Conservation (phyloP, 768 basidiomycete species). For the Termitomyces sp. region DNA sequence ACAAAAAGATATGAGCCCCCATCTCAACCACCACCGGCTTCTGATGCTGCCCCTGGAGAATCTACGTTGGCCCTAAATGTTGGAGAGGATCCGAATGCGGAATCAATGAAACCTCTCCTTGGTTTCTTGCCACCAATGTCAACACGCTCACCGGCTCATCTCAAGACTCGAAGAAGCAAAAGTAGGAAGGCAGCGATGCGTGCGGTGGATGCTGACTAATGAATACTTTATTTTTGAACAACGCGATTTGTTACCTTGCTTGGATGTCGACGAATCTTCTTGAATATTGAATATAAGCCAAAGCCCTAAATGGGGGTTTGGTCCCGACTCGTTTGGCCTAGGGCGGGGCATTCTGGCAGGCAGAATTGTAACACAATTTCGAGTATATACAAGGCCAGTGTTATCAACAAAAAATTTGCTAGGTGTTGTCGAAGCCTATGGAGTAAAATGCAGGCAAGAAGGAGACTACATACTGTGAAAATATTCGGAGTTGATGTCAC, state of each 20-base stretch:
- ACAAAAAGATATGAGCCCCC: slow-evolving; percentile 17
- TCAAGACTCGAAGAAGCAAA: slow-evolving; percentile 35
- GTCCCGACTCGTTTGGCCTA: no score
- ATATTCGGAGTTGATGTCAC: no score
- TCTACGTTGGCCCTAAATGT: slow-evolving; percentile 11
- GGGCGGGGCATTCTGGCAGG: no score
- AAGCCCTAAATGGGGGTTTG: no score
- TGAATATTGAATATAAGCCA: not conserved
- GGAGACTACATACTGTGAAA: no score
- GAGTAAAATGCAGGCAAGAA: no score
- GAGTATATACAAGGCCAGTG: no score
- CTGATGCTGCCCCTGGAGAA: slow-evolving; percentile 7
- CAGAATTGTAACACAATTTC: no score
- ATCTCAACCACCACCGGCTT: slow-evolving; percentile 6
- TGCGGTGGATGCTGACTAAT: slow-evolving; percentile 21
- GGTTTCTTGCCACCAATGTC: slow-evolving; percentile 42
- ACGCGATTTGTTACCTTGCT: not conserved
- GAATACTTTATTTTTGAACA: not conserved
- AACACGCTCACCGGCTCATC: slow-evolving; percentile 23
- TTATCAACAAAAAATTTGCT: no score
- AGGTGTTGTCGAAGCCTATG: no score
- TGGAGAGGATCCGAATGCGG: slow-evolving; percentile 21
- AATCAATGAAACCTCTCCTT: slow-evolving; percentile 31
- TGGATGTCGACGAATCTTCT: not conserved
- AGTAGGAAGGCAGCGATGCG: slow-evolving; percentile 34